Evolutionary conservation across 2,329 filamentous ascomycete genomes (phyloP).

Genomic region (Aspergillus quadricinctus): DNA sequence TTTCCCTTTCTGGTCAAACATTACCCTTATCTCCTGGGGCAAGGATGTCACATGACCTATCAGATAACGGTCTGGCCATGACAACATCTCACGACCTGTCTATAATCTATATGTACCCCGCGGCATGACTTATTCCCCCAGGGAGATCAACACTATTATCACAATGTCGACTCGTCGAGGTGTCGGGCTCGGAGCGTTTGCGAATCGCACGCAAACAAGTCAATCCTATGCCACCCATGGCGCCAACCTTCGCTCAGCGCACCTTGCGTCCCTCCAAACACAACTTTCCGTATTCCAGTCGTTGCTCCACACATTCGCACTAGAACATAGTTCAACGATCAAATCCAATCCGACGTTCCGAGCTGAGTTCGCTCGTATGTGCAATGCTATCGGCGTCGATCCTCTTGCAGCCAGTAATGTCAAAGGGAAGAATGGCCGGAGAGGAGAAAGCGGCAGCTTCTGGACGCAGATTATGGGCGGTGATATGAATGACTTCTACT

Average conservation of each 20-base stretch:
- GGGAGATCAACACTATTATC: not conserved
- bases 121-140: not conserved
- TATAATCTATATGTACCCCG: not conserved
- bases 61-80: not conserved
- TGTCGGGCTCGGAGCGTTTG: constrained; percentile 86
- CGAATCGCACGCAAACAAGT: constrained; percentile 75
- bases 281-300: constrained; percentile 96
- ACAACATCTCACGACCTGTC: not conserved
- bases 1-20: constrained; percentile 6
- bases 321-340: constrained; percentile 93
- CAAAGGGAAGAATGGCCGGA: constrained; percentile 45
- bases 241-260: constrained; percentile 74
- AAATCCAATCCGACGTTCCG: constrained; percentile 92
- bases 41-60: constrained; percentile 18
- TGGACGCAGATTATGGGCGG: constrained; percentile 91
- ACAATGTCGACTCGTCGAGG: constrained; percentile 52
- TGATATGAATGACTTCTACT: constrained; percentile 97
- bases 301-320: constrained; percentile 87
- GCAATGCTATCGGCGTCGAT: constrained; percentile 91
- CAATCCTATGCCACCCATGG: constrained; percentile 91
- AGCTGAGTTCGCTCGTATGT: constrained; percentile 98
- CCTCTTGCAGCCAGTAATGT: constrained; percentile 70
- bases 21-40: constrained; percentile 26
- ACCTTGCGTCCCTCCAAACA: constrained; percentile 80
- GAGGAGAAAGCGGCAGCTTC: constrained; percentile 58